Evolutionary conservation across 2,329 filamentous ascomycete species (phyloP), one percentile per base, ranked within the genome.

Genomic region (Colletotrichum eremochloae): DNA sequence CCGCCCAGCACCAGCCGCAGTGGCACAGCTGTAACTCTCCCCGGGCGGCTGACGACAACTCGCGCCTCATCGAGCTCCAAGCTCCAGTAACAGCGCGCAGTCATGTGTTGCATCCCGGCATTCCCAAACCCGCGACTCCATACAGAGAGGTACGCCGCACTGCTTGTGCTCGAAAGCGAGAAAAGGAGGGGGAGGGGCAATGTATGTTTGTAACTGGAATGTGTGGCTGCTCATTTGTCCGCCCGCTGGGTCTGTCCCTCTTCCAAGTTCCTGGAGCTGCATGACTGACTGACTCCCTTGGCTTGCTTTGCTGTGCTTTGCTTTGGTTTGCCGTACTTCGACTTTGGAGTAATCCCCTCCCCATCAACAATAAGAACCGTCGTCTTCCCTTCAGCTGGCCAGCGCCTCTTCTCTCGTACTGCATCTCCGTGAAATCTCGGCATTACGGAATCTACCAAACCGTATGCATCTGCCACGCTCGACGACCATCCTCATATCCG

Each of bases 401-500:
- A 12, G n/a, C 8, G 18, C 18, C 33, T 8, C 50, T 33, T n/a
- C 29, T 52, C 36, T 14, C 15, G 14, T 12, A 38, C 11, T 38
- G 33, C 9, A 52, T 24, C 9, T 12, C 24, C 50, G 24, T 61
- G 29, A 64, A 7, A 33, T 50, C 57, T 68, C 52, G 68, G 63
- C 63, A 52, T 56, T n/a, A 9, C 52, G 64, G 33, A 60, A 36
- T 31, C 29, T 31, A 31, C 11, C 46, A 46, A 40, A 24, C 46
- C 63, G 55, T 63, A 74, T 74, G 73, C 67, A 73, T 71, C 61
- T 71, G 20, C 58, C 65, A 36, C 71, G 71, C 42, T 50, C 67
- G 20, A 44, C 40, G 20, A 60, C 56, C 61, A 12, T 74, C 52
- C 4, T 76, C 52, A 46, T 77, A n/a, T 75, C 77, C 11, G 73